Base-by-base conservation (phyloP, 2,329 filamentous ascomycete species). In the Diaporthe amygdali region DNA sequence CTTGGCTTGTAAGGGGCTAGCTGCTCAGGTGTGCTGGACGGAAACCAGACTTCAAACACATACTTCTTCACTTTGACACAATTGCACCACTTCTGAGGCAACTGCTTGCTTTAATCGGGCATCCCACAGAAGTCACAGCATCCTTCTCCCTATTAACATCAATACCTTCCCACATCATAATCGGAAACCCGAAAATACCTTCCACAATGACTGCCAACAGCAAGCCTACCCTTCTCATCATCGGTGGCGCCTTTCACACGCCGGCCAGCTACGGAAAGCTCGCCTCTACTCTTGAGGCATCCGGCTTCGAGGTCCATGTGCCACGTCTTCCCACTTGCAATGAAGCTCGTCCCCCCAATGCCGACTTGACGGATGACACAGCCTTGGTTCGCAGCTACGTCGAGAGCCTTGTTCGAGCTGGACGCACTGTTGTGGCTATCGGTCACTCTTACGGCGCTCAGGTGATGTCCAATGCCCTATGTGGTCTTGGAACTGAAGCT, bases 401-500 rank as follows among this genome's bases (percentile, higher is more conserved):
- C 1, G 30, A 52, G 8, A 69, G 67, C 25, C 22, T 69, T 1
- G 32, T 69, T 2, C 54, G 32, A 2, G 41, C 54, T 3, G 67
- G 67, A 0, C 67, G 54, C 9, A 15, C 22, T 2, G 67, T 69
- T 1, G 30, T 52, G 14, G 54, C 44, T 8, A 52, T 69, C 15
- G 54, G 4, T 0, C 54, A 69, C 44, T 69, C 67, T 12, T 69
- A 63, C 22, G 54, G 67, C 34, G 67, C 54, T 2, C 54, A 69
- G 10, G 39, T 63, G 7, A 25, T 2, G 5, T 47, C 56, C 3
- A 63, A 46, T 37, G n/a, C 37, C n/a, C 39, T 63, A 1, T 46
- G n/a, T 25, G 56, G 56, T 12, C 34, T 59, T 8, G 34, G 54
- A 27, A 20, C 22, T 10, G 32, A 59, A 20, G 34, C 30, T 12